A percentile compares a stretch with the other conserved stretches of the same genome.
Evolutionary conservation across 2,329 filamentous ascomycete genomes (phyloP).

Genomic region (Dactylellina leptospora): DNA sequence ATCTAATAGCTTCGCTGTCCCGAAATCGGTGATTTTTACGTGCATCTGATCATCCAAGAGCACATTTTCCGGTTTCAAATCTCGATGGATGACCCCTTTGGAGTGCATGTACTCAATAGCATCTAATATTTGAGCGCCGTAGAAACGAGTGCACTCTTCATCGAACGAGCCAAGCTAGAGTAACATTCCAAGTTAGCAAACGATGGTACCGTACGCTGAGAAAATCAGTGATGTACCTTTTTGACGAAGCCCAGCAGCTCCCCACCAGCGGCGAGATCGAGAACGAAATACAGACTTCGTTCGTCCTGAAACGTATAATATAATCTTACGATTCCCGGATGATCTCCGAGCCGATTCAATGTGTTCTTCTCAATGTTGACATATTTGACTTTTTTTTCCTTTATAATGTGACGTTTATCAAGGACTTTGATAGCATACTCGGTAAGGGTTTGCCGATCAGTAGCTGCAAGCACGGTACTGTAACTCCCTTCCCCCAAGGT

Average conservation of each 20-base stretch:
- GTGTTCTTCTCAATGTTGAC: constrained; percentile 99
- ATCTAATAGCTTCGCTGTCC: constrained; percentile 91
- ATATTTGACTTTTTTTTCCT: constrained; percentile 99
- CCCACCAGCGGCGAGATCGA: constrained; percentile 90
- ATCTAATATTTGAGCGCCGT: constrained; percentile 93
- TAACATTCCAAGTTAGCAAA: background rate
- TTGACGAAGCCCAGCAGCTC: constrained; percentile 93
- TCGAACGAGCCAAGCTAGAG: constrained; percentile 85
- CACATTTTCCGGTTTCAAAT: constrained; percentile 96
- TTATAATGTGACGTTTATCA: constrained; percentile 98
- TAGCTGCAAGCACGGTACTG: constrained; percentile 86
- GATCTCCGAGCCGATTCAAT: constrained; percentile 91
- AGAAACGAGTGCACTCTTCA: constrained; percentile 91
- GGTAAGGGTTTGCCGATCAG: constrained; percentile 89
- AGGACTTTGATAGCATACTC: constrained; percentile 98
- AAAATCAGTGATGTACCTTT: constrained; percentile 60
- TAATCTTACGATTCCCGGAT: constrained; percentile 92
- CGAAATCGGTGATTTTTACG: constrained; percentile 98
- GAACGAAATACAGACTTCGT: constrained; percentile 91
- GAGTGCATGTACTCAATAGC: constrained; percentile 98
- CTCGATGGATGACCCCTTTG: constrained; percentile 92
- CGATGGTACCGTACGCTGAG: constrained; percentile 5
- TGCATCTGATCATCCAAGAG: constrained; percentile 95
- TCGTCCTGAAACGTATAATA: constrained; percentile 99
- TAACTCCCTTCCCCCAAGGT: constrained; percentile 96